Evolutionary conservation across 306 rosid species (phyloP), one percentile per base, ranked within the genome.

Genomic region (Senna tora): DNA sequence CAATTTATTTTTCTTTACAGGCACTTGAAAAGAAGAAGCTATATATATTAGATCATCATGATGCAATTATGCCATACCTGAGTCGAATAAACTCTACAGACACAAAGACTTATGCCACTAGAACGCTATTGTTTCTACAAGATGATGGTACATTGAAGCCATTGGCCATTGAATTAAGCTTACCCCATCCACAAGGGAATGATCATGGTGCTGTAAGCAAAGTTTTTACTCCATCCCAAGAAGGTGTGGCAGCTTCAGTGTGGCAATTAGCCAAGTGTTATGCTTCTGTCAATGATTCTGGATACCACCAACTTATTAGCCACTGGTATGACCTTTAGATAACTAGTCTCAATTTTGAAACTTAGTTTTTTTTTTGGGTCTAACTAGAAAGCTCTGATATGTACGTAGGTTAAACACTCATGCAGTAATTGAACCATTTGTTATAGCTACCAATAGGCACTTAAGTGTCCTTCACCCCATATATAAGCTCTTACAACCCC

Each of bases 241-340:
- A 76, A 16, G 93, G 90, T 9, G 80, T 84, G 0, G 92, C 89
- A 11, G 90, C 88, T 34, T 49, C 96, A 0, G 84, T 95, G 55
- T 95, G 99, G 99, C 97, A 91, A 70, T 73, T 95, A 39, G 97
- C 99, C 4, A 95, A 91, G 79, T 97, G 97, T 72, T 95, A 89
- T 70, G 97, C 78, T 46, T 87, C 93, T 7, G 96, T 95, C 5
- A 91, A 85, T 45, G 99, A 95, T 83, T 91, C 99, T 13, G 99
- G 97, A 64, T 91, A 89, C 67, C 99, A 95, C 71, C 99, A 95
- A 62, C 86, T 95, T 28, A 83, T 95, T 62, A 88, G 96, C 86
- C 99, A 95, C 80, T 95, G 99, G 99, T 93, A 93, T 53, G 79
- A 50, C 25, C 17, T 60, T 41, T 17, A 67, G 12, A 52, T 36